Percentiles rank a stretch among this genome's conserved stretches.
Conservation (phyloP, 768 basidiomycete genomes). For the Mycena sanguinolenta region DNA sequence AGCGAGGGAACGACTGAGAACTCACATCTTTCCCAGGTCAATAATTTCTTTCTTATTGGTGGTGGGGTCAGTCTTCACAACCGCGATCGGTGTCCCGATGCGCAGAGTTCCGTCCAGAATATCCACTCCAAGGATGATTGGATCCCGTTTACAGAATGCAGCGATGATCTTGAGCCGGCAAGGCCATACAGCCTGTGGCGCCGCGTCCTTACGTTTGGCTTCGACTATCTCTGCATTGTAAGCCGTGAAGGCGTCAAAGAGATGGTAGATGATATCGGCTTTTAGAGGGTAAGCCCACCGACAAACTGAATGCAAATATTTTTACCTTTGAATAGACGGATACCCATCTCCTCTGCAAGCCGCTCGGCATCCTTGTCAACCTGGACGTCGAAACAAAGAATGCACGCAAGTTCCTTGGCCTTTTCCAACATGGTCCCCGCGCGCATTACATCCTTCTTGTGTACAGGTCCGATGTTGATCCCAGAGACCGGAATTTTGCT, state of each 20-base stretch:
- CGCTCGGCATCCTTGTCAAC: slow-evolving; percentile 95
- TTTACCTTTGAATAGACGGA: slow-evolving; percentile 92
- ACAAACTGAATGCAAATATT: slow-evolving; percentile 21
- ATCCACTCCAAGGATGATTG: slow-evolving; percentile 96
- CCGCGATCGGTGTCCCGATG: slow-evolving; percentile 94
- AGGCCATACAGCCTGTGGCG: slow-evolving; percentile 97
- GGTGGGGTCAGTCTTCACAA: slow-evolving; percentile 90
- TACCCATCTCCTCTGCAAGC: slow-evolving; percentile 93
- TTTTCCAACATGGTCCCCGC: slow-evolving; percentile 94
- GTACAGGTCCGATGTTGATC: slow-evolving; percentile 97
- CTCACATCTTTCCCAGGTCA: slow-evolving; percentile 94
- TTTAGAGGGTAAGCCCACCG: slow-evolving; percentile 29
- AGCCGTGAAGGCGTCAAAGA: slow-evolving; percentile 95
- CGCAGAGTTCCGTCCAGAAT: slow-evolving; percentile 93
- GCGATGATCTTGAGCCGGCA: slow-evolving; percentile 93
- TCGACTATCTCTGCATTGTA: slow-evolving; percentile 94
- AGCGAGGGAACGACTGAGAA: slow-evolving; percentile 23
- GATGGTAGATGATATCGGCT: slow-evolving; percentile 99
- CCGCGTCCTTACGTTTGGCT: slow-evolving; percentile 92
- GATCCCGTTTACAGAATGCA: slow-evolving; percentile 97
- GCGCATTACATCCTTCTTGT: slow-evolving; percentile 95
- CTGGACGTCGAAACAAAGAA: slow-evolving; percentile 96
- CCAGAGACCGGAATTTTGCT: slow-evolving; percentile 98
- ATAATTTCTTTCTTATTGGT: slow-evolving; percentile 94
- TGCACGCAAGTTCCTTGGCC: slow-evolving; percentile 93